Evolutionary conservation across 768 basidiomycete genomes (phyloP), one percentile per base, ranked within the genome.

Genomic region (Trametes punicea): DNA sequence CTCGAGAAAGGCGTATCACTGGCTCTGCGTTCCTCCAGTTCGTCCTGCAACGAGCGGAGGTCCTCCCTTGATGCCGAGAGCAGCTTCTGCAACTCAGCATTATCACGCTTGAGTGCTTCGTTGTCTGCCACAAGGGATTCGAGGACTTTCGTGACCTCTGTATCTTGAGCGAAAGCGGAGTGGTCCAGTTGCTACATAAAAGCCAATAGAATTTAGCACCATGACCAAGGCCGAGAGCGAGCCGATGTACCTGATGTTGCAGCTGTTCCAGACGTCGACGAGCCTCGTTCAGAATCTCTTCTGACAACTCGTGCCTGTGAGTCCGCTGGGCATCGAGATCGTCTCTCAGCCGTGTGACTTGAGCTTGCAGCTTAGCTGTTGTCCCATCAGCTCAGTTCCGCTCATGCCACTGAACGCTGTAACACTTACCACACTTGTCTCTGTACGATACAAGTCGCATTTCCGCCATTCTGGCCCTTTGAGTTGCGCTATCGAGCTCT

Each of bases 71-170:
- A 79, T 46, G 92, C 88, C 2, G 80, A 71, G 6, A 98, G 74
- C 8, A 93, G 70, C 44, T 79, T 80, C 55, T 89, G 87, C 45
- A 96, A 71, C 65, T 96, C 91, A 6, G 81, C 78, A 56, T 90
- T 92, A 64, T 93, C 91, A 18, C 82, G 83, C 69, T 90, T 90
- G 49, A 95, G 72, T 23, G 77, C 77, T 62, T 94, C 90, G 63
- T 93, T 96, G 64, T 91, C 90, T 30, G 84, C 82, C 7, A 94
- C 92, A 27, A 96, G 76, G n/a, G 86, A 83, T 67, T 93, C 91
- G 13, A 97, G 73, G 11, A 93, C 83, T 51, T 77, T 74, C 30
- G 78, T 83, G 16, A 90, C 72, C 63, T 89, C 87, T 15, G 78
- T 69, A 50, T 85, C 77, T 45, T 83, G 82, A 10, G 64, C 61